Percentiles rank a stretch among this genome's conserved stretches.
Conservation (phyloP, 2,329 filamentous ascomycete species). For the Thermothelomyces thermophilus region DNA sequence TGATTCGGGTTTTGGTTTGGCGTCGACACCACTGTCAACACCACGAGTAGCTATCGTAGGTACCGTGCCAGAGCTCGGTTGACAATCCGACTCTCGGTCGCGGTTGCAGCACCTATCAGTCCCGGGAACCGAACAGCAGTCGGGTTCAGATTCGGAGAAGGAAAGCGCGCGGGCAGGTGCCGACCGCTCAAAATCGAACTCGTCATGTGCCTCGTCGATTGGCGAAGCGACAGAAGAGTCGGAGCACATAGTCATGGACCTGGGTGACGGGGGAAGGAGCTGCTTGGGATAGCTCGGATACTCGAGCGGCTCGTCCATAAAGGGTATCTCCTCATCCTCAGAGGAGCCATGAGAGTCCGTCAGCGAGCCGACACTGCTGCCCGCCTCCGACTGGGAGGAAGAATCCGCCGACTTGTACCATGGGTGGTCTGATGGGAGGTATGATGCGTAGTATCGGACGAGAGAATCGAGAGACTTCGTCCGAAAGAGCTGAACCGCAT, state of each 20-base stretch:
- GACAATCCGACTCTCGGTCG: constrained; percentile 35
- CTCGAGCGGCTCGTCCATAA: constrained; percentile 40
- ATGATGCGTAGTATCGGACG: constrained; percentile 53
- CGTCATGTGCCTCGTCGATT: constrained; percentile 30
- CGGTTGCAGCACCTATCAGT: constrained; percentile 28
- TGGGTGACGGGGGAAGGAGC: constrained; percentile 40
- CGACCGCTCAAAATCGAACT: constrained; percentile 30
- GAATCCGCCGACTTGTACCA: constrained; percentile 34
- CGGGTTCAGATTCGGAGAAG: constrained; percentile 46
- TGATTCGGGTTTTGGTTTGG: not conserved
- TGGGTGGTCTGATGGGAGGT: constrained; percentile 46
- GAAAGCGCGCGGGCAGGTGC: constrained; percentile 45
- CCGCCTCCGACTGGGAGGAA: constrained; percentile 33
- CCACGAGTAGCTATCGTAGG: not conserved
- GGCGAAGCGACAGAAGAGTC: constrained; percentile 37
- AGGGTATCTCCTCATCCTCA: constrained; percentile 33
- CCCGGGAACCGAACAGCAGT: constrained; percentile 32
- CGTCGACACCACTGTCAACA: constrained; percentile 9
- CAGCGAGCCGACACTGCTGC: constrained; percentile 34
- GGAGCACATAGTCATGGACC: constrained; percentile 44
- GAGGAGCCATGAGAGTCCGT: constrained; percentile 31
- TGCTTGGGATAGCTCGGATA: constrained; percentile 27
- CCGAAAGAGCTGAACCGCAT: constrained; percentile 53
- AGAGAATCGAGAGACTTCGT: constrained; percentile 54
- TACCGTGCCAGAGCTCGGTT: constrained; percentile 32